A percentile compares a stretch with the other conserved stretches of the same genome.
These are phyloP conservation scores for Hirschfeldia incana DNA, from an alignment of 345 rosid species.

Conservation along the genomic window DNA sequence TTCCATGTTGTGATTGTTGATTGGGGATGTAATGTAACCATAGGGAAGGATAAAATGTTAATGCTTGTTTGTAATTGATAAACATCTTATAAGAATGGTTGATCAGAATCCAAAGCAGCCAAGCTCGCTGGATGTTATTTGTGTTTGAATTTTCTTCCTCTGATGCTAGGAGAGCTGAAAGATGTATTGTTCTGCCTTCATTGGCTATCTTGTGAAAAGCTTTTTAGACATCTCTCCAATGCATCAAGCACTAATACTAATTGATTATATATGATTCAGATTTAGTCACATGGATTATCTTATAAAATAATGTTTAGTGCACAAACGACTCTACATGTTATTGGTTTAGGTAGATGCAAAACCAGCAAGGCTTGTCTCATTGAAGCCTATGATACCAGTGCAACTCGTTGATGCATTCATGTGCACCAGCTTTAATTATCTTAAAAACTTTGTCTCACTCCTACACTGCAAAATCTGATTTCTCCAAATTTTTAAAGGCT, in stretches of 20 bases:
- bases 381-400: conserved; percentile 7
- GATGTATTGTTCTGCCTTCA: background rate
- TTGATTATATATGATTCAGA: background rate
- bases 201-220: background rate
- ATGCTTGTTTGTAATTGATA: conserved; percentile 36
- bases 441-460: conserved; percentile 15
- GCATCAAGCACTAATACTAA: background rate
- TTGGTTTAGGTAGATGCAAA: background rate
- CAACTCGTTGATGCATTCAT: conserved; percentile 15
- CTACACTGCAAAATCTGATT: conserved; percentile 9
- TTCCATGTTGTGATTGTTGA: conserved; percentile 37
- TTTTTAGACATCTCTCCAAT: background rate
- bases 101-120: background rate
- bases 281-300: background rate
- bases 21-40: conserved; percentile 37
- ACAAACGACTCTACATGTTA: background rate
- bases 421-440: conserved; percentile 9
- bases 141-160: no score
- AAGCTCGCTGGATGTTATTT: background rate
- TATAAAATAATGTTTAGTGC: background rate
- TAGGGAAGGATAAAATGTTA: conserved; percentile 10
- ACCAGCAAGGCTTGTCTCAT: conserved; percentile 9
- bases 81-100: conserved; percentile 13
- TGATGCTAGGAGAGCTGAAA: no score
- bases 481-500: background rate